Evolutionary conservation across 768 basidiomycete genomes (phyloP).

Genomic region (Clavulina sp.): DNA sequence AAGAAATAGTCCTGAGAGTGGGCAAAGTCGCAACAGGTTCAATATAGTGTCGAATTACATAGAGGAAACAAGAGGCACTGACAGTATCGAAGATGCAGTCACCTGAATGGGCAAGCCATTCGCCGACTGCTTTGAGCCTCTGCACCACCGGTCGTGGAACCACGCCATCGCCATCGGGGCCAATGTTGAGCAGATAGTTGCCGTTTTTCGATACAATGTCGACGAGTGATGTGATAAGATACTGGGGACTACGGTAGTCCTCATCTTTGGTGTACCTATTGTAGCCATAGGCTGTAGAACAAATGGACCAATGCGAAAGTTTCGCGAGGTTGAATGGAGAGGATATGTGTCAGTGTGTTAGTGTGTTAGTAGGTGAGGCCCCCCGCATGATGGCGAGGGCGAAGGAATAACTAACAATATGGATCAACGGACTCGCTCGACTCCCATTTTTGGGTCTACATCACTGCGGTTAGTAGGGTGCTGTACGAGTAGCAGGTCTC

Average conservation of each 20-base stretch:
- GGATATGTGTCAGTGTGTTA: no score
- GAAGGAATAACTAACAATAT: constrained; percentile 4
- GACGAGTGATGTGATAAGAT: constrained; percentile 27
- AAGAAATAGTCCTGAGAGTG: constrained; percentile 31
- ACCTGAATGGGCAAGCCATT: constrained; percentile 34
- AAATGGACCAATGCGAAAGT: background rate
- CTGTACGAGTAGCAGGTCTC: no score
- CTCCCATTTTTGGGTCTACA: constrained; percentile 31
- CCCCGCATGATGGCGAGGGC: no score
- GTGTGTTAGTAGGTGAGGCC: no score
- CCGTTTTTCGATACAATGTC: constrained; percentile 48
- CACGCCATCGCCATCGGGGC: constrained; percentile 37
- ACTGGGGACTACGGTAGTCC: constrained; percentile 32
- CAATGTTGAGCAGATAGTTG: constrained; percentile 35
- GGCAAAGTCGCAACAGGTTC: background rate
- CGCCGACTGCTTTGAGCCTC: constrained; percentile 32
- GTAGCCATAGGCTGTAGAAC: background rate
- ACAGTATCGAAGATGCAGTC: constrained; percentile 38
- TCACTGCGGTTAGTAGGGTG: no score
- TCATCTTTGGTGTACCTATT: constrained; percentile 15
- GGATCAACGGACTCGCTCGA: constrained; percentile 34
- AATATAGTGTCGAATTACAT: background rate
- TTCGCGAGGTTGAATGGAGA: background rate
- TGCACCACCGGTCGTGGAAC: constrained; percentile 32
- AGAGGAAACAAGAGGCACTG: constrained; percentile 10